phyloP scores from a whole-genome alignment of 2,329 filamentous ascomycete species.

The Dactylonectria macrodidyma region DNA sequence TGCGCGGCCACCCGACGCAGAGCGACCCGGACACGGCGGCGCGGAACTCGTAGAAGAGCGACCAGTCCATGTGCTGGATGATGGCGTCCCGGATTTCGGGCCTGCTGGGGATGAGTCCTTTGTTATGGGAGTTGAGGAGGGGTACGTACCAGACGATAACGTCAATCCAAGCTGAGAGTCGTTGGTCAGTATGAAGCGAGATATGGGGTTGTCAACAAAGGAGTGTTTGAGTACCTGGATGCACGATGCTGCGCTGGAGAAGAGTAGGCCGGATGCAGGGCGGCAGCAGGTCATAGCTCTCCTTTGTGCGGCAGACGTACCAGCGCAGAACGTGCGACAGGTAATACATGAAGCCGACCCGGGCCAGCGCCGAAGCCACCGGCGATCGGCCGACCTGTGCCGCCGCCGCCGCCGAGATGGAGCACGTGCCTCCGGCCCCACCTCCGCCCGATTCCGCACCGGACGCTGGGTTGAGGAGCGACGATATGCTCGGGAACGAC shows the following conservation, averaged over 20 bases:
- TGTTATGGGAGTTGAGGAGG: not conserved
- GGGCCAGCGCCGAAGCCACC: conserved; percentile 25
- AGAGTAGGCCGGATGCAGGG: conserved; percentile 41
- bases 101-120: not conserved
- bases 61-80: conserved; percentile 39
- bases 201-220: too few species aligned
- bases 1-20: conserved; percentile 29
- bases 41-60: conserved; percentile 30
- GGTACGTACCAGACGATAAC: conserved; percentile 36
- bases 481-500: conserved; percentile 45
- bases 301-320: conserved; percentile 44
- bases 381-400: conserved; percentile 34
- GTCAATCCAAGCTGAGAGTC: conserved; percentile 40
- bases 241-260: conserved; percentile 43
- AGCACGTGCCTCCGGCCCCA: conserved; percentile 4
- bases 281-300: conserved; percentile 44
- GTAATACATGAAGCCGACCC: conserved; percentile 39
- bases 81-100: conserved; percentile 38
- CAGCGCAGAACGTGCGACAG: conserved; percentile 33
- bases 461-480: conserved; percentile 37
- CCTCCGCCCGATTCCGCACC: not conserved
- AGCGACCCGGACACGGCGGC: conserved; percentile 19
- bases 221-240: conserved; percentile 27
- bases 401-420: conserved; percentile 36
- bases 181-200: too few species aligned